These are phyloP conservation scores for Sordariomycetes sp. DNA, from an alignment of 2,329 filamentous ascomycete genomes.

Conservation along the genomic window DNA sequence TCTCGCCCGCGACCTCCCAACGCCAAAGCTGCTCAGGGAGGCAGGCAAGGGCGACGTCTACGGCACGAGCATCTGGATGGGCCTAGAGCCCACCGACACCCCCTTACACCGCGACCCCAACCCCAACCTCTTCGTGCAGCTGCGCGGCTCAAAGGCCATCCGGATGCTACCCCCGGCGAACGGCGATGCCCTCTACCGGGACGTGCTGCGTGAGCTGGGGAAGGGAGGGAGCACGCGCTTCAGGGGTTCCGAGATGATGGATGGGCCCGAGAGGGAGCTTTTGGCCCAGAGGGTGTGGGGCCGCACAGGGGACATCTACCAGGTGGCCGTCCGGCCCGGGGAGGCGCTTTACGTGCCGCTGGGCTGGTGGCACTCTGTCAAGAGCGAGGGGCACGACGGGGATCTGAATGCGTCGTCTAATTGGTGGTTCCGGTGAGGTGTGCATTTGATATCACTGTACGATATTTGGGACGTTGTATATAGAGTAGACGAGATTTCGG, in stretches of 20 bases:
- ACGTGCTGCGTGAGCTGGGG: constrained; percentile 30
- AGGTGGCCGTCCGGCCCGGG: constrained; percentile 47
- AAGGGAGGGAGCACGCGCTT: constrained; percentile 35
- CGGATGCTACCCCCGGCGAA: constrained; percentile 56
- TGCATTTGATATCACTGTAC: not conserved
- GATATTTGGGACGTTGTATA: not conserved
- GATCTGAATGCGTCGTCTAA: constrained; percentile 30
- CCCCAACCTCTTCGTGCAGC: constrained; percentile 81
- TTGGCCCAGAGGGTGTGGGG: constrained; percentile 66
- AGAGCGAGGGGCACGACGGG: constrained; percentile 22
- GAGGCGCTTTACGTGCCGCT: constrained; percentile 29
- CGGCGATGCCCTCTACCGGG: constrained; percentile 54
- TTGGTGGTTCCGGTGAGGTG: constrained; percentile 31
- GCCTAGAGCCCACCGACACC: constrained; percentile 76
- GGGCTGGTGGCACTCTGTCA: constrained; percentile 36
- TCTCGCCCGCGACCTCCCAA: constrained; percentile 56
- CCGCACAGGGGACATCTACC: constrained; percentile 21
- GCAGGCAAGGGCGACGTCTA: constrained; percentile 79
- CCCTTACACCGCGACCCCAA: constrained; percentile 90
- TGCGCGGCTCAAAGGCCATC: constrained; percentile 62
- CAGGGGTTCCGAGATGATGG: constrained; percentile 85
- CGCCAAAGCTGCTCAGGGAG: constrained; percentile 49
- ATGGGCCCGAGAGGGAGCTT: constrained; percentile 55
- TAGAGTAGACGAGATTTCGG: not conserved
- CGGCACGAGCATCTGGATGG: constrained; percentile 78